A percentile compares a stretch with the other conserved stretches of the same genome.
phyloP scores from a whole-genome alignment of 1,139 yeast species.

The Yamadazyma pseudoaaseri region DNA sequence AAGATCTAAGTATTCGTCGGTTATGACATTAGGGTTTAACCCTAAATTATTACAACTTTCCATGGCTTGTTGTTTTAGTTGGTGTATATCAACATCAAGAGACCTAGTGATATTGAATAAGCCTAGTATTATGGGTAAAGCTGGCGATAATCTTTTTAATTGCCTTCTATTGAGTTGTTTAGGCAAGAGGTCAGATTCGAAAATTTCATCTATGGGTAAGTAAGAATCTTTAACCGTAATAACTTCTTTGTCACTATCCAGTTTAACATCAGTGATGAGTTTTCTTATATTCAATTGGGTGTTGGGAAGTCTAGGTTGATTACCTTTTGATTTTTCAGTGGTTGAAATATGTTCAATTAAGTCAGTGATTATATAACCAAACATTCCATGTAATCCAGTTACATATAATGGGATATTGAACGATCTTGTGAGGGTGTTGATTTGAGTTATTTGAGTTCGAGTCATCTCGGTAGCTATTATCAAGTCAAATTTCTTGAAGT shows the following conservation, averaged over 20 bases:
- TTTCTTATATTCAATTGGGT: conserved; percentile 52
- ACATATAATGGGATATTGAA: conserved; percentile 65
- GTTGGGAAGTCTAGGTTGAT: conserved; percentile 42
- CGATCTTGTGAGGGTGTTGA: conserved; percentile 57
- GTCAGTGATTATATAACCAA: conserved; percentile 81
- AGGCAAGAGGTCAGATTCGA: conserved; percentile 38
- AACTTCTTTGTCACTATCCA: conserved; percentile 42
- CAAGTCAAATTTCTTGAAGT: conserved; percentile 62
- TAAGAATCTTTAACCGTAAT: conserved; percentile 59
- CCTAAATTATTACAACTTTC: conserved; percentile 28
- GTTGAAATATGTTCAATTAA: conserved; percentile 60
- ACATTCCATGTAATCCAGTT: conserved; percentile 74
- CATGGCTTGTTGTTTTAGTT: conserved; percentile 26
- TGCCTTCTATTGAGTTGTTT: conserved; percentile 53
- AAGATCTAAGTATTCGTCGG: conserved; percentile 35
- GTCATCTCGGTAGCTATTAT: conserved; percentile 72
- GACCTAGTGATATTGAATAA: conserved; percentile 41
- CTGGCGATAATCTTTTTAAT: conserved; percentile 54
- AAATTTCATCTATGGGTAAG: conserved; percentile 30
- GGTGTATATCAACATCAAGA: conserved; percentile 27
- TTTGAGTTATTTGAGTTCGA: conserved; percentile 34
- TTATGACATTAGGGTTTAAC: conserved; percentile 37
- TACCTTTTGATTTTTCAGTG: conserved; percentile 44
- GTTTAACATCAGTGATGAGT: conserved; percentile 47
- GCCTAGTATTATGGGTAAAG: conserved; percentile 63